These are phyloP conservation scores for Aspergillus mulundensis DNA, from an alignment of 495 filamentous ascomycete species.

Conservation along the genomic window DNA sequence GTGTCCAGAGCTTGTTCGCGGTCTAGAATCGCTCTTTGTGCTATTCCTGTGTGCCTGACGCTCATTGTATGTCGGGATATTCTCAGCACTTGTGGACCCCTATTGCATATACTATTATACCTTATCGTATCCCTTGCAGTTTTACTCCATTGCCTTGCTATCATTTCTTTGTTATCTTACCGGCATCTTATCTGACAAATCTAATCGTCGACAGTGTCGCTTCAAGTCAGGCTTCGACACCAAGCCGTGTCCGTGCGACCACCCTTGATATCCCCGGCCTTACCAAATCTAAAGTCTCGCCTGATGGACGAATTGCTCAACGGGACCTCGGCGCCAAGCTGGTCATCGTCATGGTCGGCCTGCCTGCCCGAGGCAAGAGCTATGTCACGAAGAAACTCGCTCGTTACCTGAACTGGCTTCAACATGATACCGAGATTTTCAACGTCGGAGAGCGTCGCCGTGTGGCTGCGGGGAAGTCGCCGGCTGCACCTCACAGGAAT, in stretches of 20 bases:
- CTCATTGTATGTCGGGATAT: not conserved
- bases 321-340: conserved; percentile 92
- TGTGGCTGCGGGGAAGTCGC: conserved; percentile 61
- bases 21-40: conserved; percentile 12
- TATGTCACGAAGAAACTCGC: conserved; percentile 98
- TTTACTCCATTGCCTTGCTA: conserved; percentile 4
- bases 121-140: not conserved
- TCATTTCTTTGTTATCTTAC: conserved; percentile 3
- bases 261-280: conserved; percentile 84
- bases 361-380: conserved; percentile 92
- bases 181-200: not conserved
- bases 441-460: conserved; percentile 92
- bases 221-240: conserved; percentile 42
- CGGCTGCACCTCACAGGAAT: conserved; percentile 30
- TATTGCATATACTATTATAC: conserved; percentile 5
- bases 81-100: not conserved
- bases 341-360: conserved; percentile 96
- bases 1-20: conserved; percentile 4
- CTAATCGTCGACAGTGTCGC: conserved; percentile 11
- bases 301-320: conserved; percentile 87
- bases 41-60: not conserved
- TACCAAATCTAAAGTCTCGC: conserved; percentile 89
- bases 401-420: conserved; percentile 93
- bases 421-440: conserved; percentile 92
- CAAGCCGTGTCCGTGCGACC: conserved; percentile 66